These are phyloP conservation scores for Symmetrospora coprosmae DNA, from an alignment of 768 basidiomycete genomes.

Conservation along the genomic window DNA sequence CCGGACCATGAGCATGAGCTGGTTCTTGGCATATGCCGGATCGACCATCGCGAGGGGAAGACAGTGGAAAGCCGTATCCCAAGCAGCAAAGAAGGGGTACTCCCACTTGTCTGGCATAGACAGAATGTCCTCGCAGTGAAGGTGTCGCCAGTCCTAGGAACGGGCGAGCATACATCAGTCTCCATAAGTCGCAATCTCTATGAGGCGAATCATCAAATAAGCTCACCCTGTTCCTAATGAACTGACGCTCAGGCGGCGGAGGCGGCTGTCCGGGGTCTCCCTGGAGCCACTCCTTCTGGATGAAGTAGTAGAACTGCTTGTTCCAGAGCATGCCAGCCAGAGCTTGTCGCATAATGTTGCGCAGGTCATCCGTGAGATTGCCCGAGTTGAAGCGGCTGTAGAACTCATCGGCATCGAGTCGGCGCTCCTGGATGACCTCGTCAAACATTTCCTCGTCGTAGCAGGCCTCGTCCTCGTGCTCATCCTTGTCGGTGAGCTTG, in stretches of 20 bases:
- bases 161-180: constrained; percentile 39
- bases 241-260: constrained; percentile 77
- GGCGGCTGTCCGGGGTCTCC: constrained; percentile 91
- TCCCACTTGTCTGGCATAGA: constrained; percentile 99
- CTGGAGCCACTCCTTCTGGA: constrained; percentile 89
- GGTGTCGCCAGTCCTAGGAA: constrained; percentile 94
- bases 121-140: constrained; percentile 86
- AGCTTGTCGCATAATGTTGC: constrained; percentile 92
- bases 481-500: constrained; percentile 66
- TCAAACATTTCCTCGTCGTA: constrained; percentile 84
- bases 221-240: constrained; percentile 65
- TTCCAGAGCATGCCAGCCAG: constrained; percentile 96
- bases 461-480: constrained; percentile 62
- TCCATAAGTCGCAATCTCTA: not conserved
- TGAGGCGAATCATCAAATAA: constrained; percentile 42
- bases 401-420: constrained; percentile 92
- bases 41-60: constrained; percentile 94
- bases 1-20: constrained; percentile 82
- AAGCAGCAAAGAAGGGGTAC: constrained; percentile 94
- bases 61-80: constrained; percentile 74
- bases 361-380: constrained; percentile 77
- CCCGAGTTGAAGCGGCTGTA: constrained; percentile 67
- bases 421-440: constrained; percentile 69
- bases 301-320: constrained; percentile 91
- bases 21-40: constrained; percentile 89